Base-by-base conservation (phyloP, 2,329 filamentous ascomycete genomes). In the Colletotrichum incanum region DNA sequence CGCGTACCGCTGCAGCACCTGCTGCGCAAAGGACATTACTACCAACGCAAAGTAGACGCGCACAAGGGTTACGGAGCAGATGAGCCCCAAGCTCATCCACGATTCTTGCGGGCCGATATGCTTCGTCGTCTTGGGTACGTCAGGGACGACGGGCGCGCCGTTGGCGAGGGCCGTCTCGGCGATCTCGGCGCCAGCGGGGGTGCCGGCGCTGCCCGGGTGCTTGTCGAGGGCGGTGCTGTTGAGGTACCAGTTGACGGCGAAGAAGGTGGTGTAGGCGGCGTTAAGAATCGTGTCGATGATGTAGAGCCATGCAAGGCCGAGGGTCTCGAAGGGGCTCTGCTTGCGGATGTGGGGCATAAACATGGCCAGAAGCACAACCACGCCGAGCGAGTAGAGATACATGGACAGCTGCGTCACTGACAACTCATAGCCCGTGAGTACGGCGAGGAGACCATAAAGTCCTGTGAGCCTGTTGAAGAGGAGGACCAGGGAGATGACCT, bases 381-480 rank as follows among this genome's bases (percentile, higher is more conserved):
- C 89, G 74, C 90, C 77, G 73, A 96, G 88, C 34, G 93, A 96
- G 87, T 97, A 97, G 60, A 97, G 88, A 86, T 98, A 98, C 88
- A 97, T 96, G 70, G 93, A 93, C 69, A 98, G 88, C 82, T 98
- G 96, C 31, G 96, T 88, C 39, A 91, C 87, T 65, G 94, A 95
- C 74, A 98, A 90, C 76, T 92, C 87, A 82, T 94, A 95, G 80
- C 96, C 96, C 31, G 95, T 97, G 75, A 98, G 86, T 76, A 98
- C 89, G 71, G 95, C 95, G 76, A 98, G 92, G 54, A 98, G 88
- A 75, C 95, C 95, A 83, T 97, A 98, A 76, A 98, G 87, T 70
- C 95, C 95, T 61, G 94, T 96, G 76, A 95, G 90, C 83, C 98
- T 98, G 88, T 98, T 98, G 84, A 98, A 92, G 67, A 97, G 88